These are phyloP conservation scores for Ulota crispa DNA, from an alignment of 225 moss, liverwort and hornwort species.

Conservation along the genomic window DNA sequence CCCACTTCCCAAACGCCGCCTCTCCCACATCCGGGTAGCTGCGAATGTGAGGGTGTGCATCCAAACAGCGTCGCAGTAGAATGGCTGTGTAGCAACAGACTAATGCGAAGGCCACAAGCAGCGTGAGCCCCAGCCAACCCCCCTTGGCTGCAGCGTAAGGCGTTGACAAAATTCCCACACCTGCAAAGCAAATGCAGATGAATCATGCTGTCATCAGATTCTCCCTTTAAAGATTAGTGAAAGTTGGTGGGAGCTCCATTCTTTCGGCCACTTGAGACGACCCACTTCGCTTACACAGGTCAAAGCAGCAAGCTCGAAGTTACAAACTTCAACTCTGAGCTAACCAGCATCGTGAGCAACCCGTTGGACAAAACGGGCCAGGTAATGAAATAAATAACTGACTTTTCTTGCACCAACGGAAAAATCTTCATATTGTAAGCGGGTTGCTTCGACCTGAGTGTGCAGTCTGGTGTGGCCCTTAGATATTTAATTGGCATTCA, in stretches of 20 bases:
- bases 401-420: background rate
- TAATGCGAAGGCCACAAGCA: conserved; percentile 64
- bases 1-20: conserved; percentile 73
- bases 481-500: background rate
- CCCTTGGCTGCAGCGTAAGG: conserved; percentile 81
- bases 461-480: background rate
- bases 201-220: background rate
- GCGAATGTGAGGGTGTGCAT: conserved; percentile 48
- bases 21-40: conserved; percentile 88
- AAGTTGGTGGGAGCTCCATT: background rate
- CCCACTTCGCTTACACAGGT: no score
- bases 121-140: conserved; percentile 66
- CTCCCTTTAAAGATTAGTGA: background rate
- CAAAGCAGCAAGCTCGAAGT: no score
- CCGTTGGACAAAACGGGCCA: background rate
- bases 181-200: conserved; percentile 36
- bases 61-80: conserved; percentile 71
- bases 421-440: background rate
- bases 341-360: no score
- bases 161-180: conserved; percentile 90
- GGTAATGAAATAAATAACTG: no score
- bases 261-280: no score
- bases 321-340: no score
- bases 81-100: conserved; percentile 86
- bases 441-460: background rate